Evolutionary conservation across 805 yeast species (phyloP), one percentile per base, ranked within the genome.

Genomic region (Candida bentonensis): DNA sequence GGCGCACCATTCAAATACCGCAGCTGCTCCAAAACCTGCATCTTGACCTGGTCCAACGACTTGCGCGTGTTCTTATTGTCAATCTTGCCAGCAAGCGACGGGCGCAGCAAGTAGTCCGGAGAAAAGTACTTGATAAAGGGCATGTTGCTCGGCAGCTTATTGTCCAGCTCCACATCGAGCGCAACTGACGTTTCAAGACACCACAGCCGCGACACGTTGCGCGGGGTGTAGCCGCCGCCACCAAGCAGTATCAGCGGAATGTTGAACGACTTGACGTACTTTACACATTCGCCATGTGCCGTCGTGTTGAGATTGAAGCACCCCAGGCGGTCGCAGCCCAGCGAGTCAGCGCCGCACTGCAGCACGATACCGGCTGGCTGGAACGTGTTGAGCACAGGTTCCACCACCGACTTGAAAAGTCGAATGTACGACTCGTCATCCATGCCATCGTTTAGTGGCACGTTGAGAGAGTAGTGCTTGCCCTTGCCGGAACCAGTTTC

Each of bases 221-320:
- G 74, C 74, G 94, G 94, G 2, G 98, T 92, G 65, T 92, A 92
- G 20, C 98, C 98, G 53, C 98, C 98, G 42, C 98, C 98, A 34
- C 98, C 98, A 20, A 92, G 71, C 23, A 92, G 94, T 79, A 92
- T 74, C 73, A 85, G 66, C 7, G 98, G 97, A 15, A 92, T 72
- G 41, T 84, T 83, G 58, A 89, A 85, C 5, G 83, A 73, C 60
- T 82, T 83, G 43, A 88, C 86, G 63, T 76, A 89, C 53, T 81
- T 78, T 43, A 89, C 85, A 68, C 98, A 92, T 63, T 89, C 94
- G 34, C 96, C 97, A 61, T 94, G 99, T 0, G 96, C 97, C 45
- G 69, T 70, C 76, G 89, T 88, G 46, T 92, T 85, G 50, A 92
- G 73, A 60, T 94, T 92, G 68, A 94, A 94, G 56, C 96, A 85